These are phyloP conservation scores for Austroboletus festivus DNA, from an alignment of 768 basidiomycete species.

Conservation along the genomic window DNA sequence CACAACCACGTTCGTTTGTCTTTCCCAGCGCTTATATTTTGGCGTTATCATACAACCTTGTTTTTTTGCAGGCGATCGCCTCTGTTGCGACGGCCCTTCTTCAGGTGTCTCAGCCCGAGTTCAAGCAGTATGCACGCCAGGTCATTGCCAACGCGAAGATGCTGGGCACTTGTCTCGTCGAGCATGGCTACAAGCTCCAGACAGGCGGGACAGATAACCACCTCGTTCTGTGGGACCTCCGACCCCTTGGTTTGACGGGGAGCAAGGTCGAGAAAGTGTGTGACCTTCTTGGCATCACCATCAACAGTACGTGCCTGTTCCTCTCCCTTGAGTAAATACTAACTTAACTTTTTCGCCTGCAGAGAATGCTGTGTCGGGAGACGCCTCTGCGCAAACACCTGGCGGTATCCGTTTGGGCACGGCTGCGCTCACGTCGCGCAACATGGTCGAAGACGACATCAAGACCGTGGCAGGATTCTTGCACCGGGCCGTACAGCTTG, in stretches of 20 bases:
- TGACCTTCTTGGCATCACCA: slow-evolving; percentile 93
- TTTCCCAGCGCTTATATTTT: background rate
- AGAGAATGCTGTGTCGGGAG: slow-evolving; percentile 98
- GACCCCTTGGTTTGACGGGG: slow-evolving; percentile 94
- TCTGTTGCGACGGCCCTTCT: slow-evolving; percentile 89
- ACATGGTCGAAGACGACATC: slow-evolving; percentile 88
- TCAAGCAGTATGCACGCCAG: slow-evolving; percentile 90
- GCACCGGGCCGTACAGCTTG: slow-evolving; percentile 91
- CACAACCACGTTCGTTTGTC: slow-evolving; percentile 82
- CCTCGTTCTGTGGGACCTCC: slow-evolving; percentile 95
- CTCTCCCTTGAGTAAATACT: background rate
- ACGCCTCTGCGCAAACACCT: slow-evolving; percentile 91
- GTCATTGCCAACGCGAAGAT: slow-evolving; percentile 86
- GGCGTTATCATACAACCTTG: background rate
- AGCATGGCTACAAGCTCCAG: slow-evolving; percentile 92
- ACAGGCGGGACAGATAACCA: slow-evolving; percentile 97
- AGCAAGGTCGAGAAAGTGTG: slow-evolving; percentile 99
- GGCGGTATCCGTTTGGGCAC: slow-evolving; percentile 97
- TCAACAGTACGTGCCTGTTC: slow-evolving; percentile 67
- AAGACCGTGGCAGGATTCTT: slow-evolving; percentile 86
- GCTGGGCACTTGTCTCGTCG: slow-evolving; percentile 67
- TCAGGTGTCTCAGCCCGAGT: slow-evolving; percentile 87
- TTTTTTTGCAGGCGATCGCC: slow-evolving; percentile 72
- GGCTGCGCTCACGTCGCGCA: slow-evolving; percentile 88
- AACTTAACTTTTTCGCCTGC: background rate